A percentile compares a stretch with the other conserved stretches of the same genome.
Evolutionary conservation across 345 rosid genomes (phyloP).

Genomic region (Acer saccharum): DNA sequence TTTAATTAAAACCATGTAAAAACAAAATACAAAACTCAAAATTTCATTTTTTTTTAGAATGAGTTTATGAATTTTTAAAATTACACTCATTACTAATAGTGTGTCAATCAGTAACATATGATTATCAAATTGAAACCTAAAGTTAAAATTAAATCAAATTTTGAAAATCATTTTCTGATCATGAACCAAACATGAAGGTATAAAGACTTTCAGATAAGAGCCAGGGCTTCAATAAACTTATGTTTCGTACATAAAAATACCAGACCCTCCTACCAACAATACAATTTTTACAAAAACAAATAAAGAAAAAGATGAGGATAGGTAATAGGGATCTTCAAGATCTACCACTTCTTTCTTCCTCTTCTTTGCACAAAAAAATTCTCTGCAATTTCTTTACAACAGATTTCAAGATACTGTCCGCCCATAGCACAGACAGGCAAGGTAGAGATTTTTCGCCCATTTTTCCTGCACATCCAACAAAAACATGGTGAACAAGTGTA

Average conservation of each 20-base stretch:
- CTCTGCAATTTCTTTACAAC: conserved; percentile 9
- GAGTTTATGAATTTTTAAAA: too few species aligned
- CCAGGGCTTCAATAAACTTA: not conserved
- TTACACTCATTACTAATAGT: too few species aligned
- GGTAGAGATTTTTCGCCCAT: conserved; percentile 85
- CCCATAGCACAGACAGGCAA: conserved; percentile 76
- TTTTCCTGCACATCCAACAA: too few species aligned
- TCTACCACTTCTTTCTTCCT: not conserved
- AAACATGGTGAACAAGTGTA: too few species aligned
- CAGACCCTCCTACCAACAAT: conserved; percentile 3
- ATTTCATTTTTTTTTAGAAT: too few species aligned
- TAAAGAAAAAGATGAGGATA: not conserved
- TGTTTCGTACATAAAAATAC: not conserved
- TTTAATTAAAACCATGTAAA: too few species aligned
- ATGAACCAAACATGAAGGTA: too few species aligned
- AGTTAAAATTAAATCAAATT: too few species aligned
- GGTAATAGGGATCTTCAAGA: conserved; percentile 11
- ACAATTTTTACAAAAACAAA: not conserved
- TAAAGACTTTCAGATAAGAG: not conserved
- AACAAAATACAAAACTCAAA: too few species aligned
- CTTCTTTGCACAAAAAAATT: not conserved
- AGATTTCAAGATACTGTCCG: conserved; percentile 65
- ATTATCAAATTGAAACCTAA: too few species aligned
- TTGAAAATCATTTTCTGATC: too few species aligned
- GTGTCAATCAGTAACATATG: too few species aligned